These are phyloP conservation scores for Hyphodiscus sp. DNA, from an alignment of 2,329 filamentous ascomycete genomes.

Conservation along the genomic window DNA sequence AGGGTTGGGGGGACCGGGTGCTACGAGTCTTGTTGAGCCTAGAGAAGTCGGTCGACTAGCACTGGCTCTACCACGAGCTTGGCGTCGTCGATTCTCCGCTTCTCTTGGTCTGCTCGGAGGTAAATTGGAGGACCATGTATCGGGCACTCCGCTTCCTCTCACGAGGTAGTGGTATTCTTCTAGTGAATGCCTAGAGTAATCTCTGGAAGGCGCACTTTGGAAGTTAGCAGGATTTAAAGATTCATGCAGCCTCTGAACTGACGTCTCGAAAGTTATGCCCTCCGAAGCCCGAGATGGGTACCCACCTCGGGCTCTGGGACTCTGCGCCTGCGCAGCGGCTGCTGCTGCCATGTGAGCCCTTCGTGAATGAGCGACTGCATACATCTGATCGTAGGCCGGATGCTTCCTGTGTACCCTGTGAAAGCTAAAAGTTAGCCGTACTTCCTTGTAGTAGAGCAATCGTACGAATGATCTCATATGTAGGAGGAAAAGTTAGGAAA, in stretches of 20 bases:
- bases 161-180: conserved; percentile 11
- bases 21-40: conserved; percentile 17
- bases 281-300: not conserved
- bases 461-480: not conserved
- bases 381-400: not conserved
- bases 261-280: not conserved
- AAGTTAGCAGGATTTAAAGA: not conserved
- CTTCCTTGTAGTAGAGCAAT: not conserved
- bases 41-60: conserved; percentile 18
- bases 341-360: not conserved
- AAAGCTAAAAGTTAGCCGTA: not conserved
- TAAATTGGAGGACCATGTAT: conserved; percentile 8
- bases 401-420: not conserved
- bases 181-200: conserved; percentile 1
- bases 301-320: not conserved
- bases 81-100: conserved; percentile 20
- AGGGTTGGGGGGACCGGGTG: conserved; percentile 2
- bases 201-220: not conserved
- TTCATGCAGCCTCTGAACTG: not conserved
- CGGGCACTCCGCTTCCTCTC: conserved; percentile 5
- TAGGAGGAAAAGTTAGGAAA: too few relatives aligned
- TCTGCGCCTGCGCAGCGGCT: not conserved
- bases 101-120: conserved; percentile 10
- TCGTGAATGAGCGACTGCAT: not conserved
- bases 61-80: conserved; percentile 18